These are phyloP conservation scores for Rhizopus arrhizus DNA, from an alignment of 371 early-diverging fungal genomes.

Conservation along the genomic window DNA sequence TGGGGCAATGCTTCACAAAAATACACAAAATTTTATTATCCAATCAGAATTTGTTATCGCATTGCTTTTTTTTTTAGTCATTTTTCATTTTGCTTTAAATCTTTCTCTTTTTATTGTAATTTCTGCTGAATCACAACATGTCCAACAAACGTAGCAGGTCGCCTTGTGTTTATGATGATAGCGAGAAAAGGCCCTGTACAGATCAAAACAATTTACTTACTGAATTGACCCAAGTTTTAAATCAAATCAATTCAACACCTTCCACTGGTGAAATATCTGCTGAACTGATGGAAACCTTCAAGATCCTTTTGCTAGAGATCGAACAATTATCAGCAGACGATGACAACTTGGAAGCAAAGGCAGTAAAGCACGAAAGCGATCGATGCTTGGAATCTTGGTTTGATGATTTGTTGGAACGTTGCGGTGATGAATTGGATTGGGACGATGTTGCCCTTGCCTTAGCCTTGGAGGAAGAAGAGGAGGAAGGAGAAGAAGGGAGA, in stretches of 20 bases:
- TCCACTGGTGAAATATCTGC: conserved; percentile 52
- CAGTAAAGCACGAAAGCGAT: conserved; percentile 46
- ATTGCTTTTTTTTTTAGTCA: too few relatives aligned
- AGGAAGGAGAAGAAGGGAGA: conserved; percentile 21
- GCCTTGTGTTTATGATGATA: conserved; percentile 1
- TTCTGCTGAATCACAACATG: neutral
- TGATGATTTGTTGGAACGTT: conserved; percentile 48
- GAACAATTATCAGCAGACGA: conserved; percentile 27
- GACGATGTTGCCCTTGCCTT: neutral
- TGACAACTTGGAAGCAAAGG: conserved; percentile 24
- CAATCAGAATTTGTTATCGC: too few relatives aligned
- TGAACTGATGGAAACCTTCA: conserved; percentile 44
- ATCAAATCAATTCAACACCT: conserved; percentile 49
- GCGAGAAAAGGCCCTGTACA: conserved; percentile 7
- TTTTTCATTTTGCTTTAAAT: too few relatives aligned
- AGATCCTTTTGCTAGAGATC: conserved; percentile 41
- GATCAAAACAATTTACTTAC: conserved; percentile 20
- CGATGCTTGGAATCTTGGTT: conserved; percentile 49
- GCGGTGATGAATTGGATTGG: conserved; percentile 18
- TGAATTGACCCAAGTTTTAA: conserved; percentile 38
- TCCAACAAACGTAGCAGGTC: conserved; percentile 21
- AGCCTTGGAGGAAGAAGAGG: conserved; percentile 19
- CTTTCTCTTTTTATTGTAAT: too few relatives aligned
- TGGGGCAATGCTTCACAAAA: too few relatives aligned
- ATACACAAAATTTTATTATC: too few relatives aligned